Base-by-base conservation (phyloP, 306 rosid species). In the Ceratonia siliqua region DNA sequence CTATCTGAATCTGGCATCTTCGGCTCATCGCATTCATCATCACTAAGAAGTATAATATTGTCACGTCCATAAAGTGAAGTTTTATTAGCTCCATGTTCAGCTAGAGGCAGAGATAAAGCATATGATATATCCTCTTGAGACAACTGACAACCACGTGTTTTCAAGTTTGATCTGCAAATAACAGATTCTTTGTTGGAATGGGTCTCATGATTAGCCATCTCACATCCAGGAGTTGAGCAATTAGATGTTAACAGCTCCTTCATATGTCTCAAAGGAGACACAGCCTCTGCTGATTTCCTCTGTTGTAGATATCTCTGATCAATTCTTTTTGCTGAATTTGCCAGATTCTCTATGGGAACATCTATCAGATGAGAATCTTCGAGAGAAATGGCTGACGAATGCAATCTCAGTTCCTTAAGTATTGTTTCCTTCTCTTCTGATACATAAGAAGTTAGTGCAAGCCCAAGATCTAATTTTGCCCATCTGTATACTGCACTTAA, bases 401-500 rank as follows among this genome's bases (percentile, higher is more conserved):
- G 54, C 11, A 24, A 33, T 66, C 54, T 76, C 76, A 79, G 57
- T 39, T 79, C 87, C 75, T 70, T 35, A 22, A 73, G 68, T 18
- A 52, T 18, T 53, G 74, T 54, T 78, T 53, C 85, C 63, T 59
- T 75, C 52, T 80, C 90, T 73, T 69, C 76, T 39, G 87, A 75
- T 73, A 87, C 65, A 62, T 65, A 71, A 70, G 96, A 88, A 85
- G 91, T 89, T 25, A 94, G 81, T 21, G 92, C 92, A 57, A 94
- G 73, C 36, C 98, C 98, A 83, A 91, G 97, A 79, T 94, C 96
- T 39, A 77, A 84, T 69, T 91, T 87, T 68, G 98, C 97, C 98
- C 98, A 94, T 83, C 97, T 84, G 85, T 94, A 94, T 45, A 89
- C 83, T 67, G 98, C 96, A 87, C 97, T 91, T 81, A 91, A 80